Evolutionary conservation across 192 early-diverging fungal genomes (phyloP).

Genomic region (Backusella circina): DNA sequence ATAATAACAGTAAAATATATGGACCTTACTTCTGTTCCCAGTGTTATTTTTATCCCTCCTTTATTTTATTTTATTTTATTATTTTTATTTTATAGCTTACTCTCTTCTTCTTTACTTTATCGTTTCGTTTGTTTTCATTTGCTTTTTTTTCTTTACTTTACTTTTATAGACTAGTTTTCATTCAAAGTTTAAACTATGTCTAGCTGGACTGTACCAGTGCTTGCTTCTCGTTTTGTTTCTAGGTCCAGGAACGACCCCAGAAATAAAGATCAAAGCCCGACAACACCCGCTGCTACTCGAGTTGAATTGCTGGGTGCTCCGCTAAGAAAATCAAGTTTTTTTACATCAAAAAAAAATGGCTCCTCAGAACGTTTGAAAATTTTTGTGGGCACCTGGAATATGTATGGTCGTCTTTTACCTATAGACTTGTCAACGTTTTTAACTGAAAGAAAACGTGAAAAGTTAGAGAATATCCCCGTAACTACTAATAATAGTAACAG

Average conservation of each 20-base stretch:
- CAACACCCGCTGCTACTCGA: neutral
- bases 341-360: neutral
- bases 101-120: conserved; percentile 3
- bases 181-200: neutral
- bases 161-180: neutral
- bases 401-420: conserved; percentile 42
- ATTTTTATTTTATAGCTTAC: neutral
- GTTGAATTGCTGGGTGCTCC: neutral
- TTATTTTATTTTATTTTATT: neutral
- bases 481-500: neutral
- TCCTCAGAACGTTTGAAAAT: conserved; percentile 39
- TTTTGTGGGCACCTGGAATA: conserved; percentile 58
- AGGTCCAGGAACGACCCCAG: neutral
- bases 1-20: neutral
- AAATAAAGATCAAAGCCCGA: conserved; percentile 2
- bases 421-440: conserved; percentile 36
- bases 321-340: neutral
- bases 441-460: conserved; percentile 7
- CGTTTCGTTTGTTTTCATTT: neutral
- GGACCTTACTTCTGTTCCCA: neutral
- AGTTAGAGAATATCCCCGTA: neutral
- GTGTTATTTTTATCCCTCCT: neutral
- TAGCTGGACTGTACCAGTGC: neutral
- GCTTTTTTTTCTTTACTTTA: neutral
- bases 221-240: neutral